Conservation (phyloP, 1,139 yeast genomes). For the Yamadazyma friedrichii region DNA sequence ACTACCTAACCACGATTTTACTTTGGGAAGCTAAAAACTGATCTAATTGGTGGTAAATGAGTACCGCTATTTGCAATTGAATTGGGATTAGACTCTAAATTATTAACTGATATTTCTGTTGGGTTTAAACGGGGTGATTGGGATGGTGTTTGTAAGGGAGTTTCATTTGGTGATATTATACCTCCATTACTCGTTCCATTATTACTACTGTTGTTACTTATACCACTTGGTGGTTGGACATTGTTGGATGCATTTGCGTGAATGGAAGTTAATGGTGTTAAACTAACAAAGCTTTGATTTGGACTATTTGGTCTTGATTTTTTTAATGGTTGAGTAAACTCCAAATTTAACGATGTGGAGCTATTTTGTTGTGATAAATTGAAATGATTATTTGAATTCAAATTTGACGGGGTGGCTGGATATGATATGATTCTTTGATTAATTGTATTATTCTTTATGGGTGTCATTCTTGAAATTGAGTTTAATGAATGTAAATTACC, state of each 20-base stretch:
- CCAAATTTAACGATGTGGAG: conserved; percentile 17
- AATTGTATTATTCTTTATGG: conserved; percentile 26
- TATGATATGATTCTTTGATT: conserved; percentile 11
- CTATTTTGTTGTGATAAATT: conserved; percentile 21
- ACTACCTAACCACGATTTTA: too few relatives aligned
- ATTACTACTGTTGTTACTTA: not conserved
- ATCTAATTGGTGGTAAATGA: conserved; percentile 43
- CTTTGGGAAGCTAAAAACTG: conserved; percentile 27
- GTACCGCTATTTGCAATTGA: conserved; percentile 44
- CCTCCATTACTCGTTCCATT: not conserved
- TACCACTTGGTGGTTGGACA: not conserved
- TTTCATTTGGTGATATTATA: conserved; percentile 34
- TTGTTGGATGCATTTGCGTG: too few relatives aligned
- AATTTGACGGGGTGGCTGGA: conserved; percentile 18
- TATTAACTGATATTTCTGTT: conserved; percentile 8
- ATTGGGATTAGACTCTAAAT: conserved; percentile 20
- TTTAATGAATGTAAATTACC: conserved; percentile 19
- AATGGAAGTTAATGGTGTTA: conserved; percentile 7
- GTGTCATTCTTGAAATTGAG: conserved; percentile 40
- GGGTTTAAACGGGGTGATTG: conserved; percentile 39
- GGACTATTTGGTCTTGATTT: conserved; percentile 47
- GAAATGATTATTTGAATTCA: conserved; percentile 13
- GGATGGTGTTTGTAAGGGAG: conserved; percentile 34
- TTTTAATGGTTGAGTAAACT: conserved; percentile 21
- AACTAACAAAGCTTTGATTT: conserved; percentile 15